Conservation (phyloP, 2,329 filamentous ascomycete genomes). For the Sporothrix phasma region DNA sequence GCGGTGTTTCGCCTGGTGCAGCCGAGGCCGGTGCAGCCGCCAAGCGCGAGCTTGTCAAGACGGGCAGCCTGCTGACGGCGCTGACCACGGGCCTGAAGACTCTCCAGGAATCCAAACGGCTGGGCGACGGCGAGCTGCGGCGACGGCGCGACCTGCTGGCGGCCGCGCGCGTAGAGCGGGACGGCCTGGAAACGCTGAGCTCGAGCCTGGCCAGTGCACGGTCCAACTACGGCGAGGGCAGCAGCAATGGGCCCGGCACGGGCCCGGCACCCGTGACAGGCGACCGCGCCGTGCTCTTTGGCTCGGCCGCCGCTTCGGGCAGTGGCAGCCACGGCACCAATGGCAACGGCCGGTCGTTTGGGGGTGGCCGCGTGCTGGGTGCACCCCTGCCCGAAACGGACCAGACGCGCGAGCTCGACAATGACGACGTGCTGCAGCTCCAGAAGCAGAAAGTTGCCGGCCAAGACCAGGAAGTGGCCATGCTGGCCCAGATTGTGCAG, state of each 20-base stretch:
- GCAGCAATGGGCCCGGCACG: constrained; percentile 30
- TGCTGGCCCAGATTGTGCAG: constrained; percentile 57
- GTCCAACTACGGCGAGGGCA: constrained; percentile 41
- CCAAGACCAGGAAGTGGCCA: constrained; percentile 64
- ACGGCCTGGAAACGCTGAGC: constrained; percentile 64
- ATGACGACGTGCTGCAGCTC: constrained; percentile 61
- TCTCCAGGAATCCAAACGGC: constrained; percentile 42
- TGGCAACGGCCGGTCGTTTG: constrained; percentile 26
- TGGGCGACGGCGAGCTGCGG: constrained; percentile 67
- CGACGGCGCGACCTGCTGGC: constrained; percentile 60
- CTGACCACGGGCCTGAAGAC: constrained; percentile 55
- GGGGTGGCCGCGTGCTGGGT: constrained; percentile 58
- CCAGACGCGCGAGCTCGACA: constrained; percentile 66
- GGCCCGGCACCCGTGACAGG: constrained; percentile 38
- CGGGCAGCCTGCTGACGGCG: constrained; percentile 51
- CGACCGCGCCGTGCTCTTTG: constrained; percentile 43
- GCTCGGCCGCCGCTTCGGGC: constrained; percentile 21
- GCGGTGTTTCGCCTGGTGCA: constrained; percentile 22
- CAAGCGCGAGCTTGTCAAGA: constrained; percentile 62
- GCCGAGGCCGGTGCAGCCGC: constrained; percentile 61
- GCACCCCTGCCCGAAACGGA: constrained; percentile 65
- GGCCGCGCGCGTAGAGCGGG: constrained; percentile 61
- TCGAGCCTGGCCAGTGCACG: constrained; percentile 38
- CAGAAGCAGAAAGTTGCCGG: constrained; percentile 65
- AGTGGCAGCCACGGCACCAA: constrained; percentile 22